phyloP scores from a whole-genome alignment of 306 rosid genomes.

The Cicer yamashitae region DNA sequence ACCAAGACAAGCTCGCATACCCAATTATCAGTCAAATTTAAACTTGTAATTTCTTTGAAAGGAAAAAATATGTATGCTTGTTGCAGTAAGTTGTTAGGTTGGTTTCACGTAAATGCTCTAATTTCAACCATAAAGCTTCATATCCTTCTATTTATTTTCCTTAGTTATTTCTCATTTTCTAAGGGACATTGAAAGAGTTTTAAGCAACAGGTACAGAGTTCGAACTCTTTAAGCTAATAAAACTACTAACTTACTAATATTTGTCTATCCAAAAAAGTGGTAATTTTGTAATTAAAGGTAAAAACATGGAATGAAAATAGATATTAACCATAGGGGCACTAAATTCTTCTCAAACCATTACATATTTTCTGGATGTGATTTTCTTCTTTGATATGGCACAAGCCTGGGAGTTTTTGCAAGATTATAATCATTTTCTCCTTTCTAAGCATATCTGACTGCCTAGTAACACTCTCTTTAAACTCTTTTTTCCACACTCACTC shows the following conservation, averaged over 20 bases:
- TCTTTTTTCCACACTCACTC: too few relatives aligned
- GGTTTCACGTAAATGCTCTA: conserved; percentile 23
- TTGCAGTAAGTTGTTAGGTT: not conserved
- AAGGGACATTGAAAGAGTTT: too few relatives aligned
- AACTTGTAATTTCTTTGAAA: not conserved
- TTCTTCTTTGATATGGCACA: not conserved
- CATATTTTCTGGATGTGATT: not conserved
- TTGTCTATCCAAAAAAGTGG: too few relatives aligned
- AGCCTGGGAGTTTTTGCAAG: not conserved
- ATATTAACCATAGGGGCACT: too few relatives aligned
- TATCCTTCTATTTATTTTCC: conserved; percentile 14
- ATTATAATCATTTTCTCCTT: conserved; percentile 3
- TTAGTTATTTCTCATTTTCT: not conserved
- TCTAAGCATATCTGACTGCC: not conserved
- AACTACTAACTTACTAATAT: too few relatives aligned
- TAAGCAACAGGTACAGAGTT: too few relatives aligned
- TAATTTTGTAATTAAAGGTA: too few relatives aligned
- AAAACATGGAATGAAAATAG: too few relatives aligned
- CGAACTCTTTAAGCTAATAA: too few relatives aligned
- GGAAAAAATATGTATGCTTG: not conserved
- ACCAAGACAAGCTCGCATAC: not conserved
- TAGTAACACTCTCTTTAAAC: too few relatives aligned
- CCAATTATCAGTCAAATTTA: conserved; percentile 9
- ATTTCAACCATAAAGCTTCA: not conserved
- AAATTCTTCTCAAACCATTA: not conserved